Base-by-base conservation (phyloP, 2,329 filamentous ascomycete species). In the Cordyceps militaris region DNA sequence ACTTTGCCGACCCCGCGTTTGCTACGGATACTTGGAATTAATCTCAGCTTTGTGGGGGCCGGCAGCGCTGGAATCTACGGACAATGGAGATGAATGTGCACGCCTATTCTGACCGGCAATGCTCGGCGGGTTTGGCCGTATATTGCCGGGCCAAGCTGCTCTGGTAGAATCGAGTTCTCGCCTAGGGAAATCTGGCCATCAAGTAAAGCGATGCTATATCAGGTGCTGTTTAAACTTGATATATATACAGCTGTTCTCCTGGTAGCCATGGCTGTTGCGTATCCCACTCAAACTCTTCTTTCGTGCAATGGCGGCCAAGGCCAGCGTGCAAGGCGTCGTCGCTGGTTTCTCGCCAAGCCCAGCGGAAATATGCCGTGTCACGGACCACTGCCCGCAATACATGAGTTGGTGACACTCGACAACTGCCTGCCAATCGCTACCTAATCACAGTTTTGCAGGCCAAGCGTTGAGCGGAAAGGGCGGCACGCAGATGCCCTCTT, bases 401-500 rank as follows among this genome's bases (percentile, higher is more conserved):
- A 56, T 56, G n/a, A 42, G 53, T 56, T 21, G 9, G 53, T 56
- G n/a, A n/a, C n/a, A n/a, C 23, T 23, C 32, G 40, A n/a, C 16
- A 30, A 6, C 16, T 23, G 8, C 2, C 24, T 10, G 7, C 13
- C 47, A 11, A n/a, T 8, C n/a, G 2, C n/a, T 14, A 16, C 30
- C 24, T 56, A 56, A 40, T 24, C 11, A n/a, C 5, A 58, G 42
- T 6, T 44, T 40, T 56, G 10, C 50, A 62, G 61, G 30, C 19
- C 24, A 56, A 71, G 87, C 87, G 38, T 72, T 90, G 57, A 71
- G 76, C 59, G 80, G 83, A 66, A 77, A 84, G 64, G 81, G 81
- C 56, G 80, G 84, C 75, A 87, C 83, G 68, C 88, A 91, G 73
- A 90, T 91, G 62, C 88, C 88, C 1, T 89, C 87, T 10, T 91